These are phyloP conservation scores for Carex sylvatica DNA, from an alignment of 202 grass and related monocot species.

Conservation along the genomic window DNA sequence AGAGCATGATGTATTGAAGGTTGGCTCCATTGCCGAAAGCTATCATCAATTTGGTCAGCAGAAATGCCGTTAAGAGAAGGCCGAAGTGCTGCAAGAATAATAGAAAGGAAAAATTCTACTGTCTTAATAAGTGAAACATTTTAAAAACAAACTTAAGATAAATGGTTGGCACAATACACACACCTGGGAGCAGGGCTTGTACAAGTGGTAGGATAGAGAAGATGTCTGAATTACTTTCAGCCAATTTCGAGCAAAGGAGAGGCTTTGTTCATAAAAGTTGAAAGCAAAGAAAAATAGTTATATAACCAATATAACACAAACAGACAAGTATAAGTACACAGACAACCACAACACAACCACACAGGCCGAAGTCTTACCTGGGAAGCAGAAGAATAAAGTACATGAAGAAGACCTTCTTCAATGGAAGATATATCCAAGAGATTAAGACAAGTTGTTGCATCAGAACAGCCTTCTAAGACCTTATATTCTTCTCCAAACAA, in stretches of 20 bases:
- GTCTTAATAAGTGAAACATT: not conserved
- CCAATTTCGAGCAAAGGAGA: constrained; percentile 60
- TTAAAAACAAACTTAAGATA: constrained; percentile 16
- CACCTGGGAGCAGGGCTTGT: constrained; percentile 93
- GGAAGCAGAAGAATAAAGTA: constrained; percentile 75
- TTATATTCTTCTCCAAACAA: constrained; percentile 85
- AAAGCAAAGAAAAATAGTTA: constrained; percentile 23
- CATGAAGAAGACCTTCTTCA: constrained; percentile 96
- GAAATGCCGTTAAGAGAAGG: constrained; percentile 54
- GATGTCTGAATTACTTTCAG: constrained; percentile 70
- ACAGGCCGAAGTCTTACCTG: constrained; percentile 50
- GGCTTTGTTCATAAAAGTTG: constrained; percentile 48
- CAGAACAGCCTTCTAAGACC: constrained; percentile 44
- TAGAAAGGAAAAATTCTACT: constrained; percentile 23
- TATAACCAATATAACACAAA: constrained; percentile 6
- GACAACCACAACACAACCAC: not conserved
- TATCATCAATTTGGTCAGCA: constrained; percentile 73
- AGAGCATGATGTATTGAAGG: constrained; percentile 71
- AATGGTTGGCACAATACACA: constrained; percentile 11
- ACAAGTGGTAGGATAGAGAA: constrained; percentile 83
- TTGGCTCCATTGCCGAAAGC: constrained; percentile 80
- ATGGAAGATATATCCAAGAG: constrained; percentile 83
- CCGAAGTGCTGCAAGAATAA: constrained; percentile 65
- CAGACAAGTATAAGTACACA: not conserved
- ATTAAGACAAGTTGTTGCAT: constrained; percentile 61